Percentiles rank a stretch among this genome's conserved stretches.
Evolutionary conservation across 2,329 filamentous ascomycete species (phyloP).

Genomic region (Ceratocystis harringtonii): DNA sequence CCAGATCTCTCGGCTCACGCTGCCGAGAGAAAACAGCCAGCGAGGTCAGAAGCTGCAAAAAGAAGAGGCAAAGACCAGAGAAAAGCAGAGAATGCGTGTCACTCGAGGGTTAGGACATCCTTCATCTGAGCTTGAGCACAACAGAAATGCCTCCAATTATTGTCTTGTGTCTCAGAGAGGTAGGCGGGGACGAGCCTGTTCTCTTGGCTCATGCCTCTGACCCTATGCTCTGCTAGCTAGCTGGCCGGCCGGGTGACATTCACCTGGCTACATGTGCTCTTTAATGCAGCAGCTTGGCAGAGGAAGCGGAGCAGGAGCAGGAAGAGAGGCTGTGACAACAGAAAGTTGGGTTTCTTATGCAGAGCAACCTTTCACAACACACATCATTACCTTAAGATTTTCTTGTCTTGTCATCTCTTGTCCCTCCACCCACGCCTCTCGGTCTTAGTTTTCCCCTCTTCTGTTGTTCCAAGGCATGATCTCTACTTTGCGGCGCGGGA

Average conservation of each 20-base stretch:
- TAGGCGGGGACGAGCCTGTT: not conserved
- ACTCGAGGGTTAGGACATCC: not conserved
- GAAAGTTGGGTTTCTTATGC: not conserved
- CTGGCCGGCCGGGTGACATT: not conserved
- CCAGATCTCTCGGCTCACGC: not conserved
- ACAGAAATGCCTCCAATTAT: not conserved
- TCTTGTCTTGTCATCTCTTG: not conserved
- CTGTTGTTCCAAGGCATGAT: not conserved
- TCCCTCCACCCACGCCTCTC: not conserved
- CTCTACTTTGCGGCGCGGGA: not conserved
- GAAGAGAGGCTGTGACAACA: not conserved
- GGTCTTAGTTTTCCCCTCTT: not conserved
- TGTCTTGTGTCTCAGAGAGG: not conserved
- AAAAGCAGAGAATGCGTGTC: not conserved
- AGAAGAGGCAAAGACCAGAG: not conserved
- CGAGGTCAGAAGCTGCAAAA: not conserved
- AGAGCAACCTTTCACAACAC: not conserved
- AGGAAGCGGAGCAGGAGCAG: not conserved
- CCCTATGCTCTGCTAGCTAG: not conserved
- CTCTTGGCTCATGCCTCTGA: not conserved
- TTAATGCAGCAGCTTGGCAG: not conserved
- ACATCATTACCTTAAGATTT: not conserved
- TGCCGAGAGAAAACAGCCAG: not conserved
- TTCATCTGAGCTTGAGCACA: constrained; percentile 1
- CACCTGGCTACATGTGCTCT: no score